Base-by-base conservation (phyloP, 306 rosid species). In the Castanea sativa region DNA sequence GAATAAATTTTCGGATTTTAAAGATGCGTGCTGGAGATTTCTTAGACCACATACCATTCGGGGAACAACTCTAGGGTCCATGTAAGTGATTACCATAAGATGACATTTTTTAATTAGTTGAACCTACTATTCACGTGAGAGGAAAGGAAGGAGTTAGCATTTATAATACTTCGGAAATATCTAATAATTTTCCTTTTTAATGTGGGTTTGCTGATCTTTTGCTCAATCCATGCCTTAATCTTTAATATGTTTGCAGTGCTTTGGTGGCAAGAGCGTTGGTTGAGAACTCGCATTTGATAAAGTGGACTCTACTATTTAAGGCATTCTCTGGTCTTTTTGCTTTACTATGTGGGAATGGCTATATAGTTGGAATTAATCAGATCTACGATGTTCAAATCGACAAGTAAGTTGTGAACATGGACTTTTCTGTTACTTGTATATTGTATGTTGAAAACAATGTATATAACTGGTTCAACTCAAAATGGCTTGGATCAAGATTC, bases 301-400 rank as follows among this genome's bases (percentile, higher is more conserved):
- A 92, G 92, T 94, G 97, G 99, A 88, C 97, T 74, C 91, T 94
- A 82, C 79, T 94, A 85, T 51, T 89, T 6, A 94, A 92, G 87
- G 99, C 99, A 72, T 82, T 94, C 80, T 94, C 90, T 19, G 97
- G 97, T 69, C 92, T 94, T 78, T 84, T 91, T 82, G 99, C 99
- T 53, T 86, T 94, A 64, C 85, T 92, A 65, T 94, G 97, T 55
- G 97, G 99, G 83, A 94, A 94, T 80, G 97, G 99, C 84, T 94
- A 90, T 84, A 94, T 92, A 57, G 99, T 94, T 74, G 99, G 99
- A 84, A 91, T 94, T 90, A 94, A 94, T 85, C 99, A 94, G 94
- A 94, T 94, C 74, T 92, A 94, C 49, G 99, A 94, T 86, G 86
- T 94, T 77, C 84, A 87, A 78, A 94, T 94, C 76, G 99, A 94